Evolutionary conservation across 2,329 filamentous ascomycete genomes (phyloP).

Genomic region (Exophiala mesophila): DNA sequence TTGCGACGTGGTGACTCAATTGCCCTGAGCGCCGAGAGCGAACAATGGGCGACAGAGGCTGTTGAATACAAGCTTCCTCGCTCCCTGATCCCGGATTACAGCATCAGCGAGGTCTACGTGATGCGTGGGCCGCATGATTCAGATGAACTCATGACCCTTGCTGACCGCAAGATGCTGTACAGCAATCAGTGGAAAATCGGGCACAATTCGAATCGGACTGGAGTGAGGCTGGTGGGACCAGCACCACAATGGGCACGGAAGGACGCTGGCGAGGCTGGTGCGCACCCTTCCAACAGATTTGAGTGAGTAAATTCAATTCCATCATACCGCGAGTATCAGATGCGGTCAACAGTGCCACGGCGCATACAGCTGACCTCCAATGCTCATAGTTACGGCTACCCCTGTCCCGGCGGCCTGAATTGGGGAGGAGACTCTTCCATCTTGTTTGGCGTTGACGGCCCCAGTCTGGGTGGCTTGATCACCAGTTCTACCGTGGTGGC

Average conservation of each 20-base stretch:
- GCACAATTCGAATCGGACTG: constrained; percentile 57
- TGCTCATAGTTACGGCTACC: constrained; percentile 62
- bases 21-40: too few relatives aligned
- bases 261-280: constrained; percentile 59
- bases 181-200: constrained; percentile 60
- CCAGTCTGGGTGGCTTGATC: constrained; percentile 58
- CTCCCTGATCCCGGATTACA: constrained; percentile 44
- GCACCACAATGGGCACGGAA: constrained; percentile 54
- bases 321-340: too few relatives aligned
- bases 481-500: constrained; percentile 53
- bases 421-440: constrained; percentile 59
- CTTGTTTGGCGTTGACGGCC: constrained; percentile 56
- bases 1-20: too few relatives aligned
- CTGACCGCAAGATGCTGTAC: too few relatives aligned
- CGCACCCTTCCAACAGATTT: constrained; percentile 56
- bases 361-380: too few relatives aligned
- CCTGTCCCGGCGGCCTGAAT: constrained; percentile 53
- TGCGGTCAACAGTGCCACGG: too few relatives aligned
- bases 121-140: constrained; percentile 57
- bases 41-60: too few relatives aligned
- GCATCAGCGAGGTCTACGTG: constrained; percentile 52
- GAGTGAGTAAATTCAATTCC: too few relatives aligned
- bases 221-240: constrained; percentile 56
- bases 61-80: constrained; percentile 45
- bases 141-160: too few relatives aligned